Evolutionary conservation across 768 basidiomycete genomes (phyloP).

Genomic region (Dioszegia crocea): DNA sequence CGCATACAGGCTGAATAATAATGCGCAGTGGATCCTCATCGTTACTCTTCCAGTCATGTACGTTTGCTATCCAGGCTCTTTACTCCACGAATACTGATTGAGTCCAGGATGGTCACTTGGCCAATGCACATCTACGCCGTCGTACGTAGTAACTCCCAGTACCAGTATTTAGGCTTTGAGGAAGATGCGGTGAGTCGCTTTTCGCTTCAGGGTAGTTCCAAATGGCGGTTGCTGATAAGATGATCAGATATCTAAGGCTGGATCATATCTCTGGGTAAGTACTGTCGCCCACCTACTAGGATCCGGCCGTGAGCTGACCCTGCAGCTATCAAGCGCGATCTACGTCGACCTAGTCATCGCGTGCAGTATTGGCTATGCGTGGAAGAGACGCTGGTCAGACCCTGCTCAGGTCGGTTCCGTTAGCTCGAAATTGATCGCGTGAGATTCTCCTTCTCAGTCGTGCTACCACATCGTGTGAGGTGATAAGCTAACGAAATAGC

Average conservation of each 20-base stretch:
- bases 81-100: too few species aligned
- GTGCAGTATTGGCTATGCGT: not conserved
- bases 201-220: not conserved
- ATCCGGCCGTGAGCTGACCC: too few species aligned
- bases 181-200: too few species aligned
- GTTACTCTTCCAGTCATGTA: not conserved
- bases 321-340: not conserved
- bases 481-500: not conserved
- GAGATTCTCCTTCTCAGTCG: too few species aligned
- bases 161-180: not conserved
- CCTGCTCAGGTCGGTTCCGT: too few species aligned
- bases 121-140: not conserved
- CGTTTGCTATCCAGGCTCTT: too few species aligned
- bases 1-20: slow-evolving; percentile 9
- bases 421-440: too few species aligned
- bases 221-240: too few species aligned
- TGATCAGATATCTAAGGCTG: not conserved
- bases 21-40: not conserved
- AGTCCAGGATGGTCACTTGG: not conserved
- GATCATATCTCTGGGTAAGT: not conserved
- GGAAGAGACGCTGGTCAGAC: too few species aligned
- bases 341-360: not conserved
- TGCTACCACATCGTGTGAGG: too few species aligned
- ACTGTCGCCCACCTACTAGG: too few species aligned
- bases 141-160: not conserved